phyloP scores from a whole-genome alignment of 352 stramenopile species.

The Phytopythium helicoides region DNA sequence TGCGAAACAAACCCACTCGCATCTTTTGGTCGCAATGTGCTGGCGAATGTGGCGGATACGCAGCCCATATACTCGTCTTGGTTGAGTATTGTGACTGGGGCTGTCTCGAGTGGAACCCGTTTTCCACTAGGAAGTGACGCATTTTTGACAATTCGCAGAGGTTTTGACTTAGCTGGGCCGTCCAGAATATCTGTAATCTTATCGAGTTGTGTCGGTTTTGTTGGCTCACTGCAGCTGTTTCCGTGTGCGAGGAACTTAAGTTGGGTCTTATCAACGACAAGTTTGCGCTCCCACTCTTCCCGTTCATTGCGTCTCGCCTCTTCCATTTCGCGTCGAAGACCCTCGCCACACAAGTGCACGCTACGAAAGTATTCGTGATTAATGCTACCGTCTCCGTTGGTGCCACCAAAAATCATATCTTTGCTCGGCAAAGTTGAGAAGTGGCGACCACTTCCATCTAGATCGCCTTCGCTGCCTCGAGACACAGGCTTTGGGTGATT shows the following conservation, averaged over 20 bases:
- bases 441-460: not conserved
- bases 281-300: slow-evolving; percentile 64
- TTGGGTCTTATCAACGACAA: slow-evolving; percentile 88
- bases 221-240: slow-evolving; percentile 70
- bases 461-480: slow-evolving; percentile 22
- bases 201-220: slow-evolving; percentile 67
- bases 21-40: slow-evolving; percentile 36
- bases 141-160: slow-evolving; percentile 77
- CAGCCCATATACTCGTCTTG: slow-evolving; percentile 57
- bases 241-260: slow-evolving; percentile 87
- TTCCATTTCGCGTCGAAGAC: slow-evolving; percentile 69
- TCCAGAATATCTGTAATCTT: slow-evolving; percentile 74
- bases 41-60: slow-evolving; percentile 49
- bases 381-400: slow-evolving; percentile 59
- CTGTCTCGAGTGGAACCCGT: slow-evolving; percentile 44
- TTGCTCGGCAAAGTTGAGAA: slow-evolving; percentile 89
- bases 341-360: slow-evolving; percentile 86
- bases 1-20: slow-evolving; percentile 32
- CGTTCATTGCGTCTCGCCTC: slow-evolving; percentile 63
- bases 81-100: slow-evolving; percentile 72
- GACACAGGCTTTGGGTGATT: slow-evolving; percentile 67
- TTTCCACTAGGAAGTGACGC: slow-evolving; percentile 77
- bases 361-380: slow-evolving; percentile 82
- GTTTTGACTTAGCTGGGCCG: slow-evolving; percentile 47
- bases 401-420: slow-evolving; percentile 83